Evolutionary conservation across 306 rosid species (phyloP).

Genomic region (Trifolium dubium): DNA sequence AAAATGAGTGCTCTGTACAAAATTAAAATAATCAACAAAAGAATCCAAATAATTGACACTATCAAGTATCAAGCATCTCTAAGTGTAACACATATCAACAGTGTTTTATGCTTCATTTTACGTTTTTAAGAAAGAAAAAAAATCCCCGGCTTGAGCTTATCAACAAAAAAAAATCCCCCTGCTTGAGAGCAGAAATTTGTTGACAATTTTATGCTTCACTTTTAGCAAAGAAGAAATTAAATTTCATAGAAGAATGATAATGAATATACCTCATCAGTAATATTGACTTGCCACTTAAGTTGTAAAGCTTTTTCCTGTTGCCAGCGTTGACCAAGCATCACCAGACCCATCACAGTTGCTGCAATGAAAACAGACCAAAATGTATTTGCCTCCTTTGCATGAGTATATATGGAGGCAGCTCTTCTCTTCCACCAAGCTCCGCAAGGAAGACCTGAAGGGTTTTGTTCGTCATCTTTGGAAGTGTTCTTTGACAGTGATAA

Average conservation of each 20-base stretch:
- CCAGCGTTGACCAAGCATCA: constrained; percentile 91
- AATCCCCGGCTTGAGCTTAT: too few relatives aligned
- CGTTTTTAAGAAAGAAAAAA: too few relatives aligned
- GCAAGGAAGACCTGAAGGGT: constrained; percentile 64
- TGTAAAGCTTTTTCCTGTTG: constrained; percentile 81
- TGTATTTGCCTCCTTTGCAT: constrained; percentile 87
- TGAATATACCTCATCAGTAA: constrained; percentile 56
- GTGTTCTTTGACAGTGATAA: constrained; percentile 52
- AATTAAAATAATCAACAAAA: neutral
- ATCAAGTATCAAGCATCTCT: neutral
- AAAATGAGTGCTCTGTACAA: neutral
- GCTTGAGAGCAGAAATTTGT: neutral
- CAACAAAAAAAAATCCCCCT: too few relatives aligned
- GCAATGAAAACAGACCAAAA: constrained; percentile 90
- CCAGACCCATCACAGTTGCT: constrained; percentile 85
- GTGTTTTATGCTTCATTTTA: constrained; percentile 9
- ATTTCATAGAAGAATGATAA: constrained; percentile 11
- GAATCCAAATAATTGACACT: constrained; percentile 7
- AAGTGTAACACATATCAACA: neutral
- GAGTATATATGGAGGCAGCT: constrained; percentile 83
- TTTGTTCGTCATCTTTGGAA: constrained; percentile 48
- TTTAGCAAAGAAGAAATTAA: constrained; percentile 6
- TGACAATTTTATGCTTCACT: constrained; percentile 10
- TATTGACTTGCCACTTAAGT: constrained; percentile 70
- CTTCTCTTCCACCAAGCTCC: constrained; percentile 99